phyloP scores from a whole-genome alignment of 371 early-diverging fungal genomes.

The Mucor circinelloides region DNA sequence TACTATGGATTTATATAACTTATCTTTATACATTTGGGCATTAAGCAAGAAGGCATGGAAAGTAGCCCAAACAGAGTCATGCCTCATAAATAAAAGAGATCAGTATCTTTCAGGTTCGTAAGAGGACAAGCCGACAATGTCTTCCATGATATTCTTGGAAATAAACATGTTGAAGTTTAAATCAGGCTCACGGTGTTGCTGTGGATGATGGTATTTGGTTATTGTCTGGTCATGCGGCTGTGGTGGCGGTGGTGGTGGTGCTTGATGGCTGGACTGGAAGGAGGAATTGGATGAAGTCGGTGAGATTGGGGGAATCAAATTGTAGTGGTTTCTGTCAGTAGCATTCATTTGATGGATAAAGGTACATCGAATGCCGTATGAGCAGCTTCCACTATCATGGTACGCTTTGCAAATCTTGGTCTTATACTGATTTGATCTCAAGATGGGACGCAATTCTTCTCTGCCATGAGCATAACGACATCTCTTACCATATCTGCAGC shows the following conservation, averaged over 20 bases:
- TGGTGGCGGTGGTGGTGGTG: background rate
- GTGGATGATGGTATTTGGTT: conserved; percentile 20
- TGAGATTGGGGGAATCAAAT: background rate
- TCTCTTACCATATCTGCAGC: conserved; percentile 74
- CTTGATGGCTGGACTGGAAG: background rate
- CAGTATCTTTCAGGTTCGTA: background rate
- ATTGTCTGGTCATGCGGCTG: background rate
- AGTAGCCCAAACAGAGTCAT: background rate
- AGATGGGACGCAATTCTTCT: conserved; percentile 76
- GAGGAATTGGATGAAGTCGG: background rate
- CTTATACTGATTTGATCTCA: conserved; percentile 92
- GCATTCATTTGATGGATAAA: conserved; percentile 72
- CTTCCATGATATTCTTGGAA: background rate
- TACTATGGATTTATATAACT: no score
- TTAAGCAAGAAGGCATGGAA: background rate
- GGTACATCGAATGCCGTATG: conserved; percentile 90
- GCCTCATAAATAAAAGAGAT: background rate
- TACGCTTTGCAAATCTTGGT: conserved; percentile 83
- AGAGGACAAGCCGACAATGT: background rate
- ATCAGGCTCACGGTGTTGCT: conserved; percentile 22
- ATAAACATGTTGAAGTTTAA: background rate
- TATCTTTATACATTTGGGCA: background rate
- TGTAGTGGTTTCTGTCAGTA: background rate
- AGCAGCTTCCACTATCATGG: conserved; percentile 86
- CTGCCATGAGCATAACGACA: conserved; percentile 94